phyloP scores from a whole-genome alignment of 129 eudicot species.

The Chrysanthemum makinoi region DNA sequence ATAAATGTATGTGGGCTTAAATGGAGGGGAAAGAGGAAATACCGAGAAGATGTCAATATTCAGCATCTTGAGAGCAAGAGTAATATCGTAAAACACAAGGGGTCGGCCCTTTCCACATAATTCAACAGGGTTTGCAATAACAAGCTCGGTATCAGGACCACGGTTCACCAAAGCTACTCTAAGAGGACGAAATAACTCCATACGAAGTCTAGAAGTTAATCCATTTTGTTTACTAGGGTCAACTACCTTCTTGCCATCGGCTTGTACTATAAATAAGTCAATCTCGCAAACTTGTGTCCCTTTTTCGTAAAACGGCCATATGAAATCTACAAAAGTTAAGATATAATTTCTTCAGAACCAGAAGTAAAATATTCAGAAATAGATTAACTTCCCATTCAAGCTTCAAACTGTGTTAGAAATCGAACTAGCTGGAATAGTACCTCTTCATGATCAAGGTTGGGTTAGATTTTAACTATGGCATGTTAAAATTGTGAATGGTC shows the following conservation, averaged over 20 bases:
- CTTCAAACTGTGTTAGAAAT: too few species aligned
- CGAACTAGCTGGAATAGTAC: too few species aligned
- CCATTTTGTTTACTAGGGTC: conserved; percentile 64
- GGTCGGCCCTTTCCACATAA: conserved; percentile 93
- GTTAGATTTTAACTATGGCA: too few species aligned
- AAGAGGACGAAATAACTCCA: conserved; percentile 69
- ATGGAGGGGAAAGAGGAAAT: conserved; percentile 21
- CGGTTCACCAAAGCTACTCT: conserved; percentile 73
- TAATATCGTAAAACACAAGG: conserved; percentile 77
- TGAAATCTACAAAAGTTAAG: conserved; percentile 40
- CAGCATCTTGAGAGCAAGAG: conserved; percentile 88
- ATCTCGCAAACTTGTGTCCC: conserved; percentile 59
- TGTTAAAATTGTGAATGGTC: too few species aligned
- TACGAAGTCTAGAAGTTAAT: conserved; percentile 55
- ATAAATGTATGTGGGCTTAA: background rate
- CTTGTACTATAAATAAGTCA: conserved; percentile 74
- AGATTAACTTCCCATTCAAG: background rate
- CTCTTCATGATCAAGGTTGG: too few species aligned
- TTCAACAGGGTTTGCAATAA: conserved; percentile 91
- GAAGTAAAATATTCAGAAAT: background rate
- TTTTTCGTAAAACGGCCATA: conserved; percentile 72
- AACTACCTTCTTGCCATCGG: conserved; percentile 73
- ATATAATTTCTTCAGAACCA: background rate
- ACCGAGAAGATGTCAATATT: conserved; percentile 75
- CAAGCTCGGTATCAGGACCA: conserved; percentile 89